Percentiles rank a stretch among this genome's conserved stretches.
phyloP scores from a whole-genome alignment of 345 rosid species.

The Boechera retrofracta region DNA sequence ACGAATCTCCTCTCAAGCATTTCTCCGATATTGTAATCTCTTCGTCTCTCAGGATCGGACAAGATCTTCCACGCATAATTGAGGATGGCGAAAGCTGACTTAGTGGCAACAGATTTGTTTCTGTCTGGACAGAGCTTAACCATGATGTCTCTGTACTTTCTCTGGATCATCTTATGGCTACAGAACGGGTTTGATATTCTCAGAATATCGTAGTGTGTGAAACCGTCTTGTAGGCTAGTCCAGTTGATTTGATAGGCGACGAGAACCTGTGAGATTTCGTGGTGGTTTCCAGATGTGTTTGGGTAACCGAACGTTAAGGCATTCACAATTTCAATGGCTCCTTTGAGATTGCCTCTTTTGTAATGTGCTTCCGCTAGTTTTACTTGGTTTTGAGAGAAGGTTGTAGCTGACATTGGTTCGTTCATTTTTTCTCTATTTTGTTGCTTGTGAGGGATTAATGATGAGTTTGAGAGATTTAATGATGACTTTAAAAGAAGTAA shows the following conservation, averaged over 20 bases:
- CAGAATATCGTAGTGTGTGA: neutral
- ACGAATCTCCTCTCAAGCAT: neutral
- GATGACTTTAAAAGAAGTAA: too few relatives aligned
- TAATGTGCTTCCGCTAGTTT: neutral
- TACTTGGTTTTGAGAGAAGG: too few relatives aligned
- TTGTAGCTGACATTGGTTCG: neutral
- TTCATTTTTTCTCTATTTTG: neutral
- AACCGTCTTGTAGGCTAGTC: neutral
- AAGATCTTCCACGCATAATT: neutral
- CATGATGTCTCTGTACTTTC: neutral
- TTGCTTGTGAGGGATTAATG: neutral
- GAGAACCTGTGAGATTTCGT: neutral
- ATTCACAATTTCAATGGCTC: too few relatives aligned
- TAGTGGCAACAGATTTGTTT: neutral
- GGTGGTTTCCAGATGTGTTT: too few relatives aligned
- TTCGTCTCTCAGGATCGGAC: neutral
- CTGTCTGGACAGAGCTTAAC: neutral
- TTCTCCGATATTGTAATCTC: too few relatives aligned
- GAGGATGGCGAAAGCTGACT: neutral
- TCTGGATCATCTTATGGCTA: neutral
- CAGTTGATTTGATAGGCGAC: neutral
- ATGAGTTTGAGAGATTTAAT: neutral
- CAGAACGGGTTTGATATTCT: neutral
- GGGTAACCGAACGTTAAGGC: too few relatives aligned
- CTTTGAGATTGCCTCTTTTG: neutral